These are phyloP conservation scores for Dissophora globulifera DNA, from an alignment of 192 early-diverging fungal species.

Conservation along the genomic window DNA sequence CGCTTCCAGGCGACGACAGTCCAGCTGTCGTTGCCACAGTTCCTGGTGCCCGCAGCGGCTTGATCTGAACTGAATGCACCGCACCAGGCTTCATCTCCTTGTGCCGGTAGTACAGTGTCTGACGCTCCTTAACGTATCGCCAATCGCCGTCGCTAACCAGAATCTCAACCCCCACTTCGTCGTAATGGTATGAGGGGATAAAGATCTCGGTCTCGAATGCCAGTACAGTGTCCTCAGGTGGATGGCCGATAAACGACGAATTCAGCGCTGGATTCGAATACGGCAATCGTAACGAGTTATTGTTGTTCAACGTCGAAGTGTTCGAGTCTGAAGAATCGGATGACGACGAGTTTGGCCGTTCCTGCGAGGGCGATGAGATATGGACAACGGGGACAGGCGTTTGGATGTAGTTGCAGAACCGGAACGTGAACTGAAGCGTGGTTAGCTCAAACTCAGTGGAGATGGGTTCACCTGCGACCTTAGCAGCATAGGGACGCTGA, in stretches of 20 bases:
- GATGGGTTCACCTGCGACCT: slow-evolving; percentile 74
- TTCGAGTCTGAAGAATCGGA: not conserved
- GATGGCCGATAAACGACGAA: slow-evolving; percentile 24
- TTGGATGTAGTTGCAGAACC: slow-evolving; percentile 61
- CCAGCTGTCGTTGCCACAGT: not conserved
- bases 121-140: slow-evolving; percentile 71
- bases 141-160: slow-evolving; percentile 75
- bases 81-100: slow-evolving; percentile 44
- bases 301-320: slow-evolving; percentile 3
- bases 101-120: slow-evolving; percentile 72
- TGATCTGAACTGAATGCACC: slow-evolving; percentile 40
- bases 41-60: slow-evolving; percentile 2
- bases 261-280: slow-evolving; percentile 13
- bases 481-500: slow-evolving; percentile 81
- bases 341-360: not conserved
- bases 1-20: not conserved
- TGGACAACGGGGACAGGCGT: slow-evolving; percentile 38
- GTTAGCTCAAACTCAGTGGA: slow-evolving; percentile 68
- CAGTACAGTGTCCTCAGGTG: slow-evolving; percentile 24
- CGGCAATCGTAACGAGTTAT: not conserved
- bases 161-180: slow-evolving; percentile 59
- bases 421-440: slow-evolving; percentile 68
- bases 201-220: slow-evolving; percentile 73
- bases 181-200: slow-evolving; percentile 80
- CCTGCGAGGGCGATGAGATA: slow-evolving; percentile 3